These are phyloP conservation scores for Dipteronia dyeriana DNA, from an alignment of 345 rosid genomes.

Conservation along the genomic window DNA sequence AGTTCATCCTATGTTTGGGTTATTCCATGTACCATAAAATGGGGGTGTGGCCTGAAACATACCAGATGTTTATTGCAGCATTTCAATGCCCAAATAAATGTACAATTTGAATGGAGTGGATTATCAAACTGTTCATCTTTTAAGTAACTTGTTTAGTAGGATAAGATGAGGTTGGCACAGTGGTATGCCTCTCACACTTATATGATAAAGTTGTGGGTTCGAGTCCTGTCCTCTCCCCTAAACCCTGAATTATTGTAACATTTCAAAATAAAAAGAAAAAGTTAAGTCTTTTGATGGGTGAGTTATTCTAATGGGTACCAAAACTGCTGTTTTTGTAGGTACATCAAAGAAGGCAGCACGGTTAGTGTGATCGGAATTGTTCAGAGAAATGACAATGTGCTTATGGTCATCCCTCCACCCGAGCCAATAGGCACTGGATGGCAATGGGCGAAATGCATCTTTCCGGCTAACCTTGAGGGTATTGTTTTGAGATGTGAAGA, in stretches of 20 bases:
- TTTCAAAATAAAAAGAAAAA: too few relatives aligned
- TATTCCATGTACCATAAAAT: neutral
- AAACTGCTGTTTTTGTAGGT: constrained; percentile 42
- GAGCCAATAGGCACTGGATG: constrained; percentile 89
- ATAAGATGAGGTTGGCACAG: too few relatives aligned
- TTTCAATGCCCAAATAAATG: neutral
- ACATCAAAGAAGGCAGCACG: constrained; percentile 96
- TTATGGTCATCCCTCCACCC: constrained; percentile 88
- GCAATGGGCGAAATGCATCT: constrained; percentile 80
- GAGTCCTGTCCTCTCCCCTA: too few relatives aligned
- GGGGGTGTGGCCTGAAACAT: neutral
- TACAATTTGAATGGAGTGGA: neutral
- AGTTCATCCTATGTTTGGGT: neutral
- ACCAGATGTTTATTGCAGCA: neutral
- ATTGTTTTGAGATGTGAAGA: constrained; percentile 95
- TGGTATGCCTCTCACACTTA: too few relatives aligned
- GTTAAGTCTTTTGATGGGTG: neutral
- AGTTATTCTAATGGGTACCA: neutral
- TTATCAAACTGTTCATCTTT: neutral
- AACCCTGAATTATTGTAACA: too few relatives aligned
- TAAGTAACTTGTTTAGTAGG: neutral
- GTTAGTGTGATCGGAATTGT: constrained; percentile 96
- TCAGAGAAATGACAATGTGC: constrained; percentile 91
- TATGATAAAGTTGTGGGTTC: too few relatives aligned
- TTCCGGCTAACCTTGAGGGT: constrained; percentile 90